Conservation (phyloP, 345 rosid genomes). For the Eucalyptus globulus region DNA sequence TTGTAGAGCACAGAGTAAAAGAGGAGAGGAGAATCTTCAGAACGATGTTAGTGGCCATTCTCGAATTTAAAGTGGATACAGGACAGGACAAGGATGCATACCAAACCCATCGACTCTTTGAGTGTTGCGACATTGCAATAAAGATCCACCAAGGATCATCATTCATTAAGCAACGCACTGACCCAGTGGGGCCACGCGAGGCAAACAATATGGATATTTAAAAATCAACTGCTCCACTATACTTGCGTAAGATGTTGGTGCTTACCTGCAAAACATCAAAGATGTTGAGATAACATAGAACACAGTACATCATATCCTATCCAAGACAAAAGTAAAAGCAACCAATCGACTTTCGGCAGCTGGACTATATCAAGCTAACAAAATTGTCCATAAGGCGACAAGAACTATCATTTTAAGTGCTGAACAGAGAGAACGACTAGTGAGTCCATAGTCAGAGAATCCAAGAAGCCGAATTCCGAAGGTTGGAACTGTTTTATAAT, state of each 20-base stretch:
- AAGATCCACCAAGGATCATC: constrained; percentile 55
- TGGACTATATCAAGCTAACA: neutral
- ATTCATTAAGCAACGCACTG: constrained; percentile 21
- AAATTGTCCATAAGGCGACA: neutral
- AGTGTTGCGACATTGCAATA: constrained; percentile 70
- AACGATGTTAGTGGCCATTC: neutral
- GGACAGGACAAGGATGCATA: constrained; percentile 5
- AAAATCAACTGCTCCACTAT: constrained; percentile 59
- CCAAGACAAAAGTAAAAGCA: neutral
- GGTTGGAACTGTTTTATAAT: neutral
- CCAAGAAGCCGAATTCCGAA: neutral
- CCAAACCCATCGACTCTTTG: constrained; percentile 79
- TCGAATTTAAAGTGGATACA: neutral
- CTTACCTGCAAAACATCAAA: constrained; percentile 22
- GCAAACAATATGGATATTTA: constrained; percentile 39
- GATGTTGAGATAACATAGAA: neutral
- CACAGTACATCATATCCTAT: neutral
- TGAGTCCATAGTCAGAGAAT: neutral
- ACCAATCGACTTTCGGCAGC: neutral
- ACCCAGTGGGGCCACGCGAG: neutral
- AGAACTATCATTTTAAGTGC: neutral
- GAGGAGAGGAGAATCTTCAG: neutral
- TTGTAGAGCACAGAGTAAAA: neutral
- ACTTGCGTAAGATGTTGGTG: constrained; percentile 63
- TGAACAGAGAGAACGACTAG: neutral